A percentile compares a stretch with the other conserved stretches of the same genome.
Conservation (phyloP, 164 flowering plant genomes). For the Chloranthus sessilifolius region DNA sequence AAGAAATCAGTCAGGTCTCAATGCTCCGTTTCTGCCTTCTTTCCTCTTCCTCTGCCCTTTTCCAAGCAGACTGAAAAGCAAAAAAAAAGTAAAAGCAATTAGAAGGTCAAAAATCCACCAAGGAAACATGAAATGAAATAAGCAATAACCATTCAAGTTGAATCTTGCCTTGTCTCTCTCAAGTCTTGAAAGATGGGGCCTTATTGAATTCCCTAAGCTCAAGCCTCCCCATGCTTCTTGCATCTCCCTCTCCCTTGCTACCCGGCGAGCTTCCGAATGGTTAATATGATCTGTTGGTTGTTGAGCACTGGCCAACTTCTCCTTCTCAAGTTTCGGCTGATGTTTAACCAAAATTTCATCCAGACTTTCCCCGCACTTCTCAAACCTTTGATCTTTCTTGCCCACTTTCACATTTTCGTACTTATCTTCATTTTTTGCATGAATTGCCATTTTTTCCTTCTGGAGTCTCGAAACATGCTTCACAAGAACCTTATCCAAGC, state of each 20-base stretch:
- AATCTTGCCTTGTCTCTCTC: slow-evolving; percentile 76
- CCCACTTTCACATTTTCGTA: slow-evolving; percentile 8
- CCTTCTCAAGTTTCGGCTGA: slow-evolving; percentile 57
- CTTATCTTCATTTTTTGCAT: slow-evolving; percentile 20
- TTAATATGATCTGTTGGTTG: slow-evolving; percentile 24
- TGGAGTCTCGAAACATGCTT: slow-evolving; percentile 17
- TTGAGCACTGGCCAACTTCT: slow-evolving; percentile 37
- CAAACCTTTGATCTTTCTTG: slow-evolving; percentile 11
- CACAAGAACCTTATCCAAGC: slow-evolving; percentile 15
- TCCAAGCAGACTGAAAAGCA: slow-evolving; percentile 80
- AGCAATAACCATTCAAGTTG: not conserved
- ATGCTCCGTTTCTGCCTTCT: too few species aligned
- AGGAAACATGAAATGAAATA: too few species aligned
- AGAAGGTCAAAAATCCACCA: too few species aligned
- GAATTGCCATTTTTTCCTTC: slow-evolving; percentile 24
- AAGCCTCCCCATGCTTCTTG: slow-evolving; percentile 92
- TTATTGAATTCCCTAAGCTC: slow-evolving; percentile 72
- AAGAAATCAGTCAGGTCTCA: too few species aligned
- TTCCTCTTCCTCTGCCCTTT: slow-evolving; percentile 84
- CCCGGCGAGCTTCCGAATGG: slow-evolving; percentile 33
- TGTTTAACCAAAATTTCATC: slow-evolving; percentile 64
- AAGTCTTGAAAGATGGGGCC: slow-evolving; percentile 72
- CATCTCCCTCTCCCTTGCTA: slow-evolving; percentile 72
- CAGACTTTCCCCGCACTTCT: slow-evolving; percentile 36
- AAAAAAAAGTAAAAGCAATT: not conserved